Evolutionary conservation across 208 protist genomes (phyloP).

Genomic region (Entamoeba invadens): DNA sequence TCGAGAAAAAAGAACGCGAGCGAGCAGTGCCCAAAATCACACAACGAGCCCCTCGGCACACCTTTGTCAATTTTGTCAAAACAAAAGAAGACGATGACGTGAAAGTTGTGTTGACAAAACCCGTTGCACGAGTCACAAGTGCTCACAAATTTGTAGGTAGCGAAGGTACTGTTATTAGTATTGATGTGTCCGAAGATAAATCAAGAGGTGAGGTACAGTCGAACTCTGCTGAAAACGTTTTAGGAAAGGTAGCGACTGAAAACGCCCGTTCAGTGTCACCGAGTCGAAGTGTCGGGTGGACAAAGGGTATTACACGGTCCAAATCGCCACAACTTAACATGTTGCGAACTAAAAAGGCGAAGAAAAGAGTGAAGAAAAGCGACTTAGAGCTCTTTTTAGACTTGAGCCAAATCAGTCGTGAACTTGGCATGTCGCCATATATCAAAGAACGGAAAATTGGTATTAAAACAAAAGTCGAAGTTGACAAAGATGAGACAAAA

Average conservation of each 20-base stretch:
- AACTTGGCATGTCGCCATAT: not conserved
- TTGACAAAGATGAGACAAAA: not conserved
- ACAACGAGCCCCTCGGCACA: not conserved
- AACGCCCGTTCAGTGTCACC: too few relatives aligned
- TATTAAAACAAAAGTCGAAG: not conserved
- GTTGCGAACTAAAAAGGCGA: too few relatives aligned
- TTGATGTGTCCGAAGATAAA: too few relatives aligned
- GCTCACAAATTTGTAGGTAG: too few relatives aligned
- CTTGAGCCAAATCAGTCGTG: not conserved
- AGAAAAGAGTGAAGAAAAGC: not conserved
- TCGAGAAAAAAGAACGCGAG: not conserved
- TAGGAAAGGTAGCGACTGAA: too few relatives aligned
- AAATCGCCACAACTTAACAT: not conserved
- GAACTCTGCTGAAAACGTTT: not conserved
- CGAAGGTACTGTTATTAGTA: too few relatives aligned
- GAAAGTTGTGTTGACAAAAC: too few relatives aligned
- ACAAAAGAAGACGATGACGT: not conserved
- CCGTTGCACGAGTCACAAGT: too few relatives aligned
- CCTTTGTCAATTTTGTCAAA: not conserved
- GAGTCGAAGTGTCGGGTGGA: too few relatives aligned
- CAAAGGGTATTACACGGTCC: not conserved
- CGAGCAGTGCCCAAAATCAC: not conserved
- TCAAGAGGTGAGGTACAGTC: not conserved
- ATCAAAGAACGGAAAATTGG: not conserved
- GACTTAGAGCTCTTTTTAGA: not conserved